Evolutionary conservation across 2,329 filamentous ascomycete species (phyloP), one percentile per base, ranked within the genome.

Genomic region (Cadophora luteo-olivacea): DNA sequence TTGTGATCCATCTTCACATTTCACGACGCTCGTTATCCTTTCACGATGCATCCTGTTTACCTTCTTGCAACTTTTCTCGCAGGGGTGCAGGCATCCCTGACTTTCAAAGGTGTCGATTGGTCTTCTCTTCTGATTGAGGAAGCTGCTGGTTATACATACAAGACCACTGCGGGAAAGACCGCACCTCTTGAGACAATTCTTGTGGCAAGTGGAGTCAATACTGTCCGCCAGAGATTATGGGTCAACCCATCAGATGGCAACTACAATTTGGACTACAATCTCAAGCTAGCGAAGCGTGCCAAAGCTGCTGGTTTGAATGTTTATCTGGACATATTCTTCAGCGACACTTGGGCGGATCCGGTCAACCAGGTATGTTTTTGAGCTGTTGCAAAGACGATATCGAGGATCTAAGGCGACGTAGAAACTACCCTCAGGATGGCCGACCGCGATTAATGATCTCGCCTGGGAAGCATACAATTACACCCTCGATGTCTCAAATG

Each of bases 271-370:
- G 86, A 86, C 68, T 93, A 93, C 79, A 92, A 92, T 76, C 76
- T 93, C 70, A 80, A 85, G 65, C 83, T 93, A n/a, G 91, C 88
- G 3, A 85, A 85, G 76, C 84, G 90, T 62, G 89, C 89, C 3
- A 84, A 88, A 72, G 86, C 86, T 2, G 88, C 85, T 0, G 90
- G 90, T 0, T 77, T 93, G 64, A 82, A 81, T 32, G 76, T 80
- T 7, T 87, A 85, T 73, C 80, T 92, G 22, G 87, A 91, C 72
- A 80, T 92, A 69, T 89, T 92, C 78, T 87, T 87, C 73, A 88
- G 85, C 77, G 89, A 92, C 79, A 91, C 86, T 0, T 92, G 90
- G 91, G 90, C 91, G 0, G 90, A 92, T 73, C 89, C 91, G 0
- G 81, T 78, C 1, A 79, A 91, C 66, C 91, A 93, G 77, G 80